Percentiles rank a stretch among this genome's conserved stretches.
These are phyloP conservation scores for Syzygium aromaticum DNA, from an alignment of 345 rosid species.

Conservation along the genomic window DNA sequence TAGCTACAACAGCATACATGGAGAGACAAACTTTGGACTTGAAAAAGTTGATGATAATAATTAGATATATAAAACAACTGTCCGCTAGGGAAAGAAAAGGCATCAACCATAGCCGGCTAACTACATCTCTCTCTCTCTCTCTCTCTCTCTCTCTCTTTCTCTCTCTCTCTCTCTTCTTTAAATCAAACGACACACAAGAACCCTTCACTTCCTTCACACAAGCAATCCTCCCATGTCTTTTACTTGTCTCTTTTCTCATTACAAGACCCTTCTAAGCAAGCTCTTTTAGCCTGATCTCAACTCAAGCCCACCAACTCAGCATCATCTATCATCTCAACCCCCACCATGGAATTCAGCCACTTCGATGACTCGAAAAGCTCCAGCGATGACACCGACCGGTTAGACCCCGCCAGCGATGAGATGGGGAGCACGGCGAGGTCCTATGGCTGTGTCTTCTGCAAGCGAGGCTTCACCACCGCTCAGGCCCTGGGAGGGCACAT, in stretches of 20 bases:
- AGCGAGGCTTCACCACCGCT: slow-evolving; percentile 91
- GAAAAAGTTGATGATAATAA: neutral
- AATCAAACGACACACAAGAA: neutral
- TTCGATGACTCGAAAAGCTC: slow-evolving; percentile 22
- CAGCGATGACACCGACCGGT: slow-evolving; percentile 24
- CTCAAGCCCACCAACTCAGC: neutral
- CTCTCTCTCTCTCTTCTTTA: slow-evolving; percentile 5
- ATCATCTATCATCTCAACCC: neutral
- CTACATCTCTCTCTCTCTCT: neutral
- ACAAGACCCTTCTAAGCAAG: neutral
- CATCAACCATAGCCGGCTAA: neutral
- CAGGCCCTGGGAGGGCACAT: slow-evolving; percentile 95
- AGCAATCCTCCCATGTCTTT: slow-evolving; percentile 14
- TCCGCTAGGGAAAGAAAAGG: neutral
- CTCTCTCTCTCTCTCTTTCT: neutral
- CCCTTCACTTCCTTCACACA: neutral
- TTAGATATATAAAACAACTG: neutral
- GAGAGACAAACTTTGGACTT: neutral
- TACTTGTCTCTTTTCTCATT: slow-evolving; percentile 16
- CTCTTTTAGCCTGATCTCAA: neutral
- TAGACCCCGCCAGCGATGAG: slow-evolving; percentile 12
- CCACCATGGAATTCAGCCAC: slow-evolving; percentile 23
- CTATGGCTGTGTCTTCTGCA: slow-evolving; percentile 73
- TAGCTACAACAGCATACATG: neutral
- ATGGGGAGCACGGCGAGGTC: slow-evolving; percentile 25